Evolutionary conservation across 2,329 filamentous ascomycete genomes (phyloP).

Genomic region (Talaromyces verruculosus): DNA sequence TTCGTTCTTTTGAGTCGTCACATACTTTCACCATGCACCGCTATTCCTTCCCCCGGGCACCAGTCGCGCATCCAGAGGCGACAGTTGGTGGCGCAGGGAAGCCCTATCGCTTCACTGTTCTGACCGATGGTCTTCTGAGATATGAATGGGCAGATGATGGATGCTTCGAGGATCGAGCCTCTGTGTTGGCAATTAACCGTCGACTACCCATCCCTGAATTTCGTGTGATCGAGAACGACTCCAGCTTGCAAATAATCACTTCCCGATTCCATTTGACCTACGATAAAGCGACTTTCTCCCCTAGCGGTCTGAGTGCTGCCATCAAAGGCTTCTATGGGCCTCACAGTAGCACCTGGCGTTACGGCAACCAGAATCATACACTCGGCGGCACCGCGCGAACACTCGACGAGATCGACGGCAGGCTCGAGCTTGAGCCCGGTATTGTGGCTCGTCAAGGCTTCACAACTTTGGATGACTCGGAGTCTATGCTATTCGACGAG

Average conservation of each 20-base stretch:
- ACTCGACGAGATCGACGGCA: constrained; percentile 55
- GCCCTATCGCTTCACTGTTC: constrained; percentile 37
- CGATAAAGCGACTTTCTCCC: constrained; percentile 57
- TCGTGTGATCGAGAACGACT: constrained; percentile 48
- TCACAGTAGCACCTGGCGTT: constrained; percentile 53
- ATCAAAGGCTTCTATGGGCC: constrained; percentile 46
- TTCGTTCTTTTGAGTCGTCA: not conserved
- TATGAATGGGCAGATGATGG: constrained; percentile 64
- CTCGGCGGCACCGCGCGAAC: constrained; percentile 55
- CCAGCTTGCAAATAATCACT: constrained; percentile 57
- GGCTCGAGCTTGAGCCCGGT: constrained; percentile 52
- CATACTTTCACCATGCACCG: constrained; percentile 13
- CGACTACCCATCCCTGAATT: constrained; percentile 51
- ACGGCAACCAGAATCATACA: constrained; percentile 46
- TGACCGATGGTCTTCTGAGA: constrained; percentile 58
- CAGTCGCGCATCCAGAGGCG: constrained; percentile 11
- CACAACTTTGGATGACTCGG: constrained; percentile 55
- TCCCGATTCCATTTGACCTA: constrained; percentile 58
- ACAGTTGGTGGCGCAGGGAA: constrained; percentile 12
- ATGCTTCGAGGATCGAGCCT: constrained; percentile 62
- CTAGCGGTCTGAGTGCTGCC: constrained; percentile 50
- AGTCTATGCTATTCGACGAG: constrained; percentile 58
- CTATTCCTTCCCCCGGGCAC: constrained; percentile 13
- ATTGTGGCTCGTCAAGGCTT: constrained; percentile 54
- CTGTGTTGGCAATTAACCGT: constrained; percentile 61